Base-by-base conservation (phyloP, 441 rosid genomes). In the Geranium incanum region DNA sequence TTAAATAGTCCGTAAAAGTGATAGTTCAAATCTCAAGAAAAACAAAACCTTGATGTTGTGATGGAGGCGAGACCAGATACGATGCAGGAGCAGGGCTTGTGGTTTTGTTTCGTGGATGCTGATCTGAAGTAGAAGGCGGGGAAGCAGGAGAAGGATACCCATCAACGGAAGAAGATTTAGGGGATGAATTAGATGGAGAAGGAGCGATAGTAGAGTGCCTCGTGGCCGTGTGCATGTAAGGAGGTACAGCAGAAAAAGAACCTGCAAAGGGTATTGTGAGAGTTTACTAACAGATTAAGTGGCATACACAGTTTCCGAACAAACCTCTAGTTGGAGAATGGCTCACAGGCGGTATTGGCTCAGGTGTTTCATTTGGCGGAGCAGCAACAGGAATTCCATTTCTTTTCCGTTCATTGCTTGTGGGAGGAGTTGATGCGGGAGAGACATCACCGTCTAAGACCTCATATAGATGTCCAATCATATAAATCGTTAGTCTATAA, bases 241-340 rank as follows among this genome's bases (percentile, higher is more conserved):
- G 96, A 73, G 92, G 85, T 62, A 76, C 68, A 4, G 71, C 76
- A 76, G 84, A 75, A 81, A 84, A 85, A 71, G 78, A 80, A 80
- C 81, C 85, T 78, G 72, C 73, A 76, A 68, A 37, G 41, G 39
- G 21, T 57, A 57, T 12, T 52, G 63, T n/a, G 9, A 57, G 11
- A 57, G 23, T 18, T 57, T 16, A 57, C 63, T 57, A 57, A 15
- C 63, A 57, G 48, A 33, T 41, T 36, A 72, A 60, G 71, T 67
- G 65, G 19, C 68, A 1, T n/a, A 67, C 48, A 50, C 63, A 16
- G 18, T 16, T 19, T 57, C 16, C 18, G 23, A 57, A 18, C 63
- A 57, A 18, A 57, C 63, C 63, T 57, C 15, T 57, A 57, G 81
- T 70, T 39, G 87, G 89, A 45, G 82, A 74, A 80, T 76, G 77